phyloP scores from a whole-genome alignment of 2,329 filamentous ascomycete species.

The Ceratocystis huliohia region DNA sequence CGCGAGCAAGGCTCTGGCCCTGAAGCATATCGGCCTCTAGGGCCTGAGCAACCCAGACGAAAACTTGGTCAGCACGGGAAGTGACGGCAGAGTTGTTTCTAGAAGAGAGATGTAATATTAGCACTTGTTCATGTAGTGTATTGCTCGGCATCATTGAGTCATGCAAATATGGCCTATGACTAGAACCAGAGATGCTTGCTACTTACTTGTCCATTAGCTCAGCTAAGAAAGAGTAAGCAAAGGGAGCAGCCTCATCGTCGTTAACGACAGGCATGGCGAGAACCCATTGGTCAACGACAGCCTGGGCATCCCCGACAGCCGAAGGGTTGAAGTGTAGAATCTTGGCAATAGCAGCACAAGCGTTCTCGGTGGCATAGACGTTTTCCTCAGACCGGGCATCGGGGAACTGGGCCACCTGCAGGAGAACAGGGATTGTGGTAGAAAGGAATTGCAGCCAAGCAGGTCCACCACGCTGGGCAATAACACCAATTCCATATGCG shows the following conservation, averaged over 20 bases:
- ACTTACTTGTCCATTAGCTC: slow-evolving; percentile 88
- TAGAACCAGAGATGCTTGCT: slow-evolving; percentile 24
- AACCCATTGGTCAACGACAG: slow-evolving; percentile 74
- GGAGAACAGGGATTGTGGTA: slow-evolving; percentile 65
- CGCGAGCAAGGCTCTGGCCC: slow-evolving; percentile 64
- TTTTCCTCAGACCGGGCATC: slow-evolving; percentile 84
- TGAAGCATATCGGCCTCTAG: slow-evolving; percentile 84
- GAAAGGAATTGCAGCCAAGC: slow-evolving; percentile 81
- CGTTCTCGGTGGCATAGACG: slow-evolving; percentile 94
- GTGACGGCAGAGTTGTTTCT: slow-evolving; percentile 80
- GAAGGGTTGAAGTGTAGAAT: slow-evolving; percentile 79
- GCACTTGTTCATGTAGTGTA: not conserved
- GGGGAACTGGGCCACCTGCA: slow-evolving; percentile 68
- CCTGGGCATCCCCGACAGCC: slow-evolving; percentile 63
- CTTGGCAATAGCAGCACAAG: slow-evolving; percentile 91
- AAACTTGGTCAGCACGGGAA: slow-evolving; percentile 65
- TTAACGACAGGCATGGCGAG: slow-evolving; percentile 83
- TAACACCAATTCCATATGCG: slow-evolving; percentile 89
- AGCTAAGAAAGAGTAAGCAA: slow-evolving; percentile 83
- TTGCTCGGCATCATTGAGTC: not conserved
- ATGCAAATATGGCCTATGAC: not conserved
- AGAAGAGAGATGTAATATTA: slow-evolving; percentile 14
- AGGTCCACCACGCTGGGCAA: slow-evolving; percentile 79
- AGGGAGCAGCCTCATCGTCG: slow-evolving; percentile 93
- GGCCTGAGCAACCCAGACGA: slow-evolving; percentile 73